Evolutionary conservation across 2,329 filamentous ascomycete species (phyloP), one percentile per base, ranked within the genome.

Genomic region (Cordyceps cicadae): DNA sequence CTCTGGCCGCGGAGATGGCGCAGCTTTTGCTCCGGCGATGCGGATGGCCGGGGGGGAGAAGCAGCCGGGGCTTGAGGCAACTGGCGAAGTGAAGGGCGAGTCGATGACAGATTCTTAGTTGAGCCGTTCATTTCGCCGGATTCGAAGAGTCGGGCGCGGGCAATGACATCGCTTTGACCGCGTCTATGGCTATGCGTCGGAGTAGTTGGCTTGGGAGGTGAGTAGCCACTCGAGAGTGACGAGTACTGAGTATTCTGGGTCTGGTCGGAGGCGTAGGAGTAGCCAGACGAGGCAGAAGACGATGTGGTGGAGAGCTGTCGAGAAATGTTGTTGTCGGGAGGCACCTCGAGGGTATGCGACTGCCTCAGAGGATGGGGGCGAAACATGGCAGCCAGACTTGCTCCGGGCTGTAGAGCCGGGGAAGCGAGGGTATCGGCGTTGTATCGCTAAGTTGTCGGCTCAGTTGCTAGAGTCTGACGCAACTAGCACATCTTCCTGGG

Each of bases 71-170:
- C 78, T 69, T 89, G 88, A 3, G 87, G 84, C 7, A 92, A 79
- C 26, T 89, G 89, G 54, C 90, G 85, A 63, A 96, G 77, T 24
- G 90, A 92, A 69, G 89, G 88, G 58, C 91, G 87, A 63, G 88
- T 82, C 66, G 81, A 87, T 66, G 83, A 84, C n/a, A 84, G 79
- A 63, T 74, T 71, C 62, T 72, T 74, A 66, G 76, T 74, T 58
- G 74, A 66, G 64, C 69, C 65, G 63, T 70, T 78, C 75, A 70
- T 79, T 72, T 73, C 78, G 70, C 70, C 73, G 48, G 69, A 54
- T 68, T 76, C 74, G 66, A 81, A 75, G 62, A 78, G 74, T 66
- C 79, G 71, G 69, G 85, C 81, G 49, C 79, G 78, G 62, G 81
- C 80, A 61, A 75, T 70, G 61, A 82, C 82, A 77, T 94, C 89